phyloP scores from a whole-genome alignment of 192 early-diverging fungal species.

The Coemansia sp. region DNA sequence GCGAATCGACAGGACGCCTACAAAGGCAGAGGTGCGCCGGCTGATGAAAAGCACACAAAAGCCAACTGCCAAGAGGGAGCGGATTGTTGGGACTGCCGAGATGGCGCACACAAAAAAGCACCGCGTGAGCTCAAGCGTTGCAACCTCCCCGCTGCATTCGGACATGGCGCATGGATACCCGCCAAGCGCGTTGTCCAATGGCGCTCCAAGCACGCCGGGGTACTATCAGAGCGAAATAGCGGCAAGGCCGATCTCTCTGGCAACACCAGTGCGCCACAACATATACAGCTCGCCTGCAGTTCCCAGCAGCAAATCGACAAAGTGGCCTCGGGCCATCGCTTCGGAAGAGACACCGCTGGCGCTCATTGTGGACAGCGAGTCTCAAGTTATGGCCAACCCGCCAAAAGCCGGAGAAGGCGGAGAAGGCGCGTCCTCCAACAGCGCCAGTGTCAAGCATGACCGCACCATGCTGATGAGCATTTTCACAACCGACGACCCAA shows the following conservation, averaged over 20 bases:
- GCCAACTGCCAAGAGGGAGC: conserved; percentile 20
- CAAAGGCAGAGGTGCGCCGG: conserved; percentile 54
- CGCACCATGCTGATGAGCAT: conserved; percentile 80
- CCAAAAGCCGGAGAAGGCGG: neutral
- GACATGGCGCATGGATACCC: conserved; percentile 19
- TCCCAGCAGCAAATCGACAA: neutral
- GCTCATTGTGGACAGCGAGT: conserved; percentile 20
- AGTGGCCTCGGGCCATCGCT: conserved; percentile 12
- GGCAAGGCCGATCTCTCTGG: conserved; percentile 9
- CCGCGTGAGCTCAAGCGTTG: conserved; percentile 24
- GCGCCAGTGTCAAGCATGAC: conserved; percentile 58
- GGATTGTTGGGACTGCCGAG: neutral
- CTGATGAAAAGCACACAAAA: conserved; percentile 34
- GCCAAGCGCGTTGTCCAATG: conserved; percentile 13
- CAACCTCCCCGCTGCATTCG: conserved; percentile 49
- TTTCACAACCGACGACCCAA: conserved; percentile 75
- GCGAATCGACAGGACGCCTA: conserved; percentile 56
- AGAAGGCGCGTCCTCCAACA: conserved; percentile 1
- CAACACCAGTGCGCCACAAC: conserved; percentile 20
- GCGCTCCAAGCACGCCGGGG: conserved; percentile 32
- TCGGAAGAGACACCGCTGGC: conserved; percentile 38
- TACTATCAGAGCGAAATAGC: conserved; percentile 15
- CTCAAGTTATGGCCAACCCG: neutral
- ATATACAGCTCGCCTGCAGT: conserved; percentile 32
- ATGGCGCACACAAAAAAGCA: conserved; percentile 14